phyloP scores from a whole-genome alignment of 345 rosid species.

The Excoecaria agallocha region DNA sequence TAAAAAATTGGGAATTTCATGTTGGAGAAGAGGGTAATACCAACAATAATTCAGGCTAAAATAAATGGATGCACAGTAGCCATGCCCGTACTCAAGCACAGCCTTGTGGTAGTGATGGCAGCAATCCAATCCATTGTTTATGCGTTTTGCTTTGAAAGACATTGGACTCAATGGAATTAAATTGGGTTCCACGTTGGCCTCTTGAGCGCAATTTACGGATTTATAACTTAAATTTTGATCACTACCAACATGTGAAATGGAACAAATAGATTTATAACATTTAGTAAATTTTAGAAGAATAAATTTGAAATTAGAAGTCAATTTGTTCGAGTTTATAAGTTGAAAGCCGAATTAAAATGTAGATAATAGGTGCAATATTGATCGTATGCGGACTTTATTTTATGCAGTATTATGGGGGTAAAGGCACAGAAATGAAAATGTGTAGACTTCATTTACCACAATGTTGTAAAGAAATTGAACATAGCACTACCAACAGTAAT shows the following conservation, averaged over 20 bases:
- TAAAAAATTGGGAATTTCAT: too few species aligned
- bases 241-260: too few species aligned
- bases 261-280: too few species aligned
- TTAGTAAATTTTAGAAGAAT: too few species aligned
- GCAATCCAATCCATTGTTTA: conserved; percentile 15
- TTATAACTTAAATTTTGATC: too few species aligned
- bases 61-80: conserved; percentile 17
- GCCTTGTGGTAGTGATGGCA: conserved; percentile 11
- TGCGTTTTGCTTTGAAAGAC: conserved; percentile 22
- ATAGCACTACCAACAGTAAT: not conserved
- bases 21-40: too few species aligned
- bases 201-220: not conserved
- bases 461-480: not conserved
- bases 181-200: conserved; percentile 35
- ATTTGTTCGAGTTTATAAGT: too few species aligned
- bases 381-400: conserved; percentile 46
- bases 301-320: too few species aligned
- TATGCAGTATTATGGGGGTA: conserved; percentile 58
- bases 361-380: conserved; percentile 46
- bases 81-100: conserved; percentile 25
- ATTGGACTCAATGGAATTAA: conserved; percentile 35
- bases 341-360: too few species aligned
- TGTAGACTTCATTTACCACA: not conserved
- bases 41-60: conserved; percentile 15
- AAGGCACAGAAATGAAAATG: conserved; percentile 33